These are phyloP conservation scores for Irpex sp. DNA, from an alignment of 1,284 basidiomycete genomes.

Conservation along the genomic window DNA sequence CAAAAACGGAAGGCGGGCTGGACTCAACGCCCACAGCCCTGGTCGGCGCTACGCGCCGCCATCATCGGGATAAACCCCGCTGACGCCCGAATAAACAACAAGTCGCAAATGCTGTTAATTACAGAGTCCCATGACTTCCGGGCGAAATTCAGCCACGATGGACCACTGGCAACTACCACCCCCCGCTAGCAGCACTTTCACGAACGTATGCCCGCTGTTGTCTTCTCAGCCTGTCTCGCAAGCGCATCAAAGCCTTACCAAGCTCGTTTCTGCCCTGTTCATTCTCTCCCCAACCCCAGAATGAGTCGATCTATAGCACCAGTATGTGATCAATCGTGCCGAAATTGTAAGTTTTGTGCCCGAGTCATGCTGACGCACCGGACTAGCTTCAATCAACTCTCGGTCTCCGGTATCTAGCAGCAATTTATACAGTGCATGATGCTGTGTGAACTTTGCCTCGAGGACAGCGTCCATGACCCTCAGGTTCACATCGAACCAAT, in stretches of 20 bases:
- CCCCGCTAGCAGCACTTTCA: not conserved
- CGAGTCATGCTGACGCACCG: constrained; percentile 3
- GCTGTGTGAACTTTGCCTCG: constrained; percentile 27
- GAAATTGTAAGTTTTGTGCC: not conserved
- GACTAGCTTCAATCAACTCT: constrained; percentile 26
- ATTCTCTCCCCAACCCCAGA: constrained; percentile 67
- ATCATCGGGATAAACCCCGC: no score
- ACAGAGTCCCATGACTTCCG: no score
- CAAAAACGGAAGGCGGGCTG: no score
- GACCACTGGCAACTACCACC: not conserved
- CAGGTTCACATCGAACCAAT: constrained; percentile 24
- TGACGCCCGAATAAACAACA: no score
- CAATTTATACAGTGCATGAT: constrained; percentile 17
- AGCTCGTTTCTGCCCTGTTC: constrained; percentile 63
- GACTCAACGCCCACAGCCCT: no score
- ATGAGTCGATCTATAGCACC: constrained; percentile 39
- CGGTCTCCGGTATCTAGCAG: constrained; percentile 23
- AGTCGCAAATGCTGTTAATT: no score
- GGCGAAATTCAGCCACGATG: no score
- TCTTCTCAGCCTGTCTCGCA: constrained; percentile 32
- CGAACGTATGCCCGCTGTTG: not conserved
- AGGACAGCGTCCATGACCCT: constrained; percentile 24
- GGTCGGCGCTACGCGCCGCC: no score
- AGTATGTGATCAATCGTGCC: not conserved
- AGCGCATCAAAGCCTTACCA: constrained; percentile 61